phyloP scores from a whole-genome alignment of 768 basidiomycete genomes.

The Botryobasidium botryosum region DNA sequence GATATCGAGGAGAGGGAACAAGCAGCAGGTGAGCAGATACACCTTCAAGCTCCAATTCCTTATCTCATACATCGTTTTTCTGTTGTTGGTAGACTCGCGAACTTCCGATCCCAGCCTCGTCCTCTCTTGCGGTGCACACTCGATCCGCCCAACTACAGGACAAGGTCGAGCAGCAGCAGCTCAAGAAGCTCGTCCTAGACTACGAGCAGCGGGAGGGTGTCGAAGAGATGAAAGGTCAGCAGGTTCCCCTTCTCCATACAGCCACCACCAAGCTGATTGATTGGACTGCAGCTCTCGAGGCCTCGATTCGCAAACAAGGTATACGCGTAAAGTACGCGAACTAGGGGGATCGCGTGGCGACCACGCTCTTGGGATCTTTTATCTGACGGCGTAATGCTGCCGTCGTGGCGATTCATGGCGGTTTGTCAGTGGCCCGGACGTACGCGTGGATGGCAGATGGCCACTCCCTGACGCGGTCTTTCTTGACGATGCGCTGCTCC shows the following conservation, averaged over 20 bases:
- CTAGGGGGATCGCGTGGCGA: too few relatives aligned
- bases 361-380: too few relatives aligned
- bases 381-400: too few relatives aligned
- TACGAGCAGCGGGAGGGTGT: constrained; percentile 75
- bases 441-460: too few relatives aligned
- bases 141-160: constrained; percentile 83
- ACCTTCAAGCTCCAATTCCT: background rate
- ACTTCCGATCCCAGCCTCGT: constrained; percentile 73
- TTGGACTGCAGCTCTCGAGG: constrained; percentile 3
- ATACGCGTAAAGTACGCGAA: constrained; percentile 5
- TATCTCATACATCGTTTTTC: background rate
- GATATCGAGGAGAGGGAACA: constrained; percentile 84
- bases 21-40: constrained; percentile 50
- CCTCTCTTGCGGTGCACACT: constrained; percentile 80
- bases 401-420: too few relatives aligned
- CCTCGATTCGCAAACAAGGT: constrained; percentile 7
- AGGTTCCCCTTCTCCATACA: background rate
- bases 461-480: too few relatives aligned
- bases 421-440: too few relatives aligned
- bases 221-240: constrained; percentile 15
- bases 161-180: constrained; percentile 89
- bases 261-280: background rate
- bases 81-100: constrained; percentile 45
- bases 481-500: too few relatives aligned
- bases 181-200: constrained; percentile 86